Evolutionary conservation across 176 grass and related monocot species (phyloP).

Genomic region (Phoenix roebelenii): DNA sequence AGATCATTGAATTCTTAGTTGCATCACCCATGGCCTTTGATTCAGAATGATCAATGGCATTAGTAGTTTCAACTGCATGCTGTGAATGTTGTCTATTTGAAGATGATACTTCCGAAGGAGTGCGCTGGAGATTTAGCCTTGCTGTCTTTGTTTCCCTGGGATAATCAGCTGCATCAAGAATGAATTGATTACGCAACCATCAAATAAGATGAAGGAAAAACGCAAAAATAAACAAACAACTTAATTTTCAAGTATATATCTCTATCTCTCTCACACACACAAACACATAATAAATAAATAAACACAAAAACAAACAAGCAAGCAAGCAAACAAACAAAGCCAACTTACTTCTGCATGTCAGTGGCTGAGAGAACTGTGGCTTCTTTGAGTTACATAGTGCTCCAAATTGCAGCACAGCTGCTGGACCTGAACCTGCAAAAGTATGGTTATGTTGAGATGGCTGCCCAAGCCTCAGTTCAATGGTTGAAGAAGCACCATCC

Average conservation of each 20-base stretch:
- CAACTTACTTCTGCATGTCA: slow-evolving; percentile 42
- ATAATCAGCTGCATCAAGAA: slow-evolving; percentile 44
- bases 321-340: slow-evolving; percentile 12
- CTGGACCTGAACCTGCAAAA: slow-evolving; percentile 32
- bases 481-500: slow-evolving; percentile 36
- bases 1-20: slow-evolving; percentile 75
- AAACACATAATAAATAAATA: too few species aligned
- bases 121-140: slow-evolving; percentile 26
- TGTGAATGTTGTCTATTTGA: slow-evolving; percentile 23
- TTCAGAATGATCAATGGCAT: slow-evolving; percentile 27
- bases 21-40: slow-evolving; percentile 30
- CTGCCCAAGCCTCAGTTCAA: slow-evolving; percentile 71
- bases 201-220: slow-evolving; percentile 2
- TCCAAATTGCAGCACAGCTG: slow-evolving; percentile 6
- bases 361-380: slow-evolving; percentile 27
- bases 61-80: slow-evolving; percentile 23
- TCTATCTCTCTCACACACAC: too few species aligned
- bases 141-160: slow-evolving; percentile 34
- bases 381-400: slow-evolving; percentile 33
- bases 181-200: slow-evolving; percentile 12
- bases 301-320: slow-evolving; percentile 14
- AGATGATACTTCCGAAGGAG: slow-evolving; percentile 20
- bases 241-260: too few species aligned
- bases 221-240: slow-evolving; percentile 3
- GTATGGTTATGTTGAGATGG: slow-evolving; percentile 45